Conservation (phyloP, 345 rosid genomes). For the Draba incana region DNA sequence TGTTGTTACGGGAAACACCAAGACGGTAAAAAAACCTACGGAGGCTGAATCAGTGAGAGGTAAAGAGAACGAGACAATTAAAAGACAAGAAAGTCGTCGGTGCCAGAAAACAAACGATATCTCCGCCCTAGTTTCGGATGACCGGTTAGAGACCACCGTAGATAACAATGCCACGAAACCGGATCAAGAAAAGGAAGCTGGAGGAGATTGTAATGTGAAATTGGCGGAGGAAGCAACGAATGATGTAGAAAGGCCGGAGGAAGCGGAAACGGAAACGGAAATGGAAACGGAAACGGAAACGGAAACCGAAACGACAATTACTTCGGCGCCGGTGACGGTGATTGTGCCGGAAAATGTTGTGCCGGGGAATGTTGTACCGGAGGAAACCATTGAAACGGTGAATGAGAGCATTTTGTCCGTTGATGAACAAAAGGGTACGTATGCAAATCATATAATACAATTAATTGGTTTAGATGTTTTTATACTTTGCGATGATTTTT, state of each 20-base stretch:
- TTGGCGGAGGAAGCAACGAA: neutral
- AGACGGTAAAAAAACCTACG: slow-evolving; percentile 32
- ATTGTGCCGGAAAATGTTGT: slow-evolving; percentile 18
- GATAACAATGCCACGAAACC: slow-evolving; percentile 15
- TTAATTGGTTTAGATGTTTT: neutral
- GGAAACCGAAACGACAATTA: too few species aligned
- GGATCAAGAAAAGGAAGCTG: slow-evolving; percentile 15
- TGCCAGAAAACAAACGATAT: slow-evolving; percentile 20
- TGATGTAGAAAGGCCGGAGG: slow-evolving; percentile 3
- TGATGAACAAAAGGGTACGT: slow-evolving; percentile 37
- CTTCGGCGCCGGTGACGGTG: neutral
- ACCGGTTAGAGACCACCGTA: slow-evolving; percentile 18
- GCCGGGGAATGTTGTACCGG: slow-evolving; percentile 9
- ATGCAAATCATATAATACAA: slow-evolving; percentile 9
- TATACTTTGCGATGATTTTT: neutral
- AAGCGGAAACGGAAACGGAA: neutral
- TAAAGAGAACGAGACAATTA: slow-evolving; percentile 25
- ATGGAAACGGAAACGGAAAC: slow-evolving; percentile 22
- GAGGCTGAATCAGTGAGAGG: slow-evolving; percentile 40
- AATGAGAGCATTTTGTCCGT: slow-evolving; percentile 22
- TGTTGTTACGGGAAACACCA: slow-evolving; percentile 67
- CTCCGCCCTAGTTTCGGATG: slow-evolving; percentile 17
- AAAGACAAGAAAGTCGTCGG: slow-evolving; percentile 48
- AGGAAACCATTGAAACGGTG: slow-evolving; percentile 31
- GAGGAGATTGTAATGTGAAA: slow-evolving; percentile 16